These are phyloP conservation scores for Petunia axillaris DNA, from an alignment of 257 asterid species.

Conservation along the genomic window DNA sequence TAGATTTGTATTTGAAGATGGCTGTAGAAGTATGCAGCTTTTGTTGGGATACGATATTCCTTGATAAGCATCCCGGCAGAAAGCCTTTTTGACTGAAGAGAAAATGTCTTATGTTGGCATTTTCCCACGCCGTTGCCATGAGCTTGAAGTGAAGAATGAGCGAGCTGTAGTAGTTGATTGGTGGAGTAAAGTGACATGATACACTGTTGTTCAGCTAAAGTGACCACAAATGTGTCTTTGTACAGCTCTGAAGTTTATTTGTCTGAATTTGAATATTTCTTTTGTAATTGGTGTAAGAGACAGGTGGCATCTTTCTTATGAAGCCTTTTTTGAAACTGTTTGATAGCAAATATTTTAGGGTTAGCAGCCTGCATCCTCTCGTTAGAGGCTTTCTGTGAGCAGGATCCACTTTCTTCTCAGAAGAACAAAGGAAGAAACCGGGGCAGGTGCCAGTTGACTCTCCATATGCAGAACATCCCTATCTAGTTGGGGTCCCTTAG, in stretches of 20 bases:
- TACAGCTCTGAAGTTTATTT: not conserved
- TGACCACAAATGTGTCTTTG: not conserved
- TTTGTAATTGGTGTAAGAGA: not conserved
- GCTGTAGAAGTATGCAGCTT: not conserved
- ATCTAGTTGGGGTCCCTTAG: no score
- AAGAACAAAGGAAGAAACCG: no score
- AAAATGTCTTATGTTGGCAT: no score
- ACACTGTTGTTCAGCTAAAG: not conserved
- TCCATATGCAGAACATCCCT: no score
- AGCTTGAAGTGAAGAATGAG: not conserved
- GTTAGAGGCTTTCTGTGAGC: no score
- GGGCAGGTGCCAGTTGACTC: no score
- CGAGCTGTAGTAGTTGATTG: not conserved
- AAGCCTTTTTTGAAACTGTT: no score
- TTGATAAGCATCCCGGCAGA: not conserved
- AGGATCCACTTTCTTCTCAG: no score
- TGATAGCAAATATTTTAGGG: no score
- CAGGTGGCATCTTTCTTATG: not conserved
- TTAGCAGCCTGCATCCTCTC: no score
- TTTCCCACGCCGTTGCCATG: not conserved
- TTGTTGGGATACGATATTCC: no score
- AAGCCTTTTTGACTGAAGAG: not conserved
- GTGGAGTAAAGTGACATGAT: not conserved
- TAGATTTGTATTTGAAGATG: not conserved
- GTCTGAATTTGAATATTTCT: not conserved